Evolutionary conservation across 495 filamentous ascomycete species (phyloP).

Genomic region (Daldinia childiae): DNA sequence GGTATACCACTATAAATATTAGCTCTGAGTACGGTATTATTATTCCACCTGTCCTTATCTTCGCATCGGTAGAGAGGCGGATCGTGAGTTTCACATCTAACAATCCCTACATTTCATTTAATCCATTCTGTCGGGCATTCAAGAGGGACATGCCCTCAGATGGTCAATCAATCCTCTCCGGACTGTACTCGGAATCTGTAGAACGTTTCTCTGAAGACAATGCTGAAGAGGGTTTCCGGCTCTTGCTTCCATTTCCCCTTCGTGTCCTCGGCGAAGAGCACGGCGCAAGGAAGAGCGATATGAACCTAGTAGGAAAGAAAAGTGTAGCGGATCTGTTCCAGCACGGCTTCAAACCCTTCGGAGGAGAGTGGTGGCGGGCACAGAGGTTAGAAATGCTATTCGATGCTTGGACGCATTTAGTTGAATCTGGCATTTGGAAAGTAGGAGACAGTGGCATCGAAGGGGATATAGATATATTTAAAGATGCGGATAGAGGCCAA

Average conservation of each 20-base stretch:
- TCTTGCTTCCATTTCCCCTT: conserved; percentile 39
- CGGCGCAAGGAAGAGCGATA: conserved; percentile 49
- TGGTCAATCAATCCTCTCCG: conserved; percentile 12
- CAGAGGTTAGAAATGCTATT: conserved; percentile 52
- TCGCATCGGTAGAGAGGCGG: neutral
- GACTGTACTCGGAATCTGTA: conserved; percentile 37
- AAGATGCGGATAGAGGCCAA: conserved; percentile 44
- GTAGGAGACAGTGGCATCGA: conserved; percentile 53
- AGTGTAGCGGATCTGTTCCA: conserved; percentile 51
- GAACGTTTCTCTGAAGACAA: conserved; percentile 19
- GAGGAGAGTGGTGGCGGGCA: conserved; percentile 45
- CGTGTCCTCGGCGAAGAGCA: conserved; percentile 8
- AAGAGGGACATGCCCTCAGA: too few relatives aligned
- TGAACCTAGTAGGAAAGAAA: conserved; percentile 30
- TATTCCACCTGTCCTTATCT: neutral
- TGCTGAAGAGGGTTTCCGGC: conserved; percentile 43
- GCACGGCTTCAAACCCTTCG: conserved; percentile 52
- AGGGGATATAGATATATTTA: conserved; percentile 53
- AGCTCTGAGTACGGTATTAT: neutral
- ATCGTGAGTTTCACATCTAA: neutral
- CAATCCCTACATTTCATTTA: too few relatives aligned
- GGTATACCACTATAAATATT: conserved; percentile 43
- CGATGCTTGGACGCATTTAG: conserved; percentile 49
- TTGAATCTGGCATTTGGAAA: conserved; percentile 53
- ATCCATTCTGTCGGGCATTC: too few relatives aligned